Percentiles rank a stretch among this genome's conserved stretches.
These are phyloP conservation scores for Colletotrichum horii DNA, from an alignment of 2,329 filamentous ascomycete genomes.

Conservation along the genomic window DNA sequence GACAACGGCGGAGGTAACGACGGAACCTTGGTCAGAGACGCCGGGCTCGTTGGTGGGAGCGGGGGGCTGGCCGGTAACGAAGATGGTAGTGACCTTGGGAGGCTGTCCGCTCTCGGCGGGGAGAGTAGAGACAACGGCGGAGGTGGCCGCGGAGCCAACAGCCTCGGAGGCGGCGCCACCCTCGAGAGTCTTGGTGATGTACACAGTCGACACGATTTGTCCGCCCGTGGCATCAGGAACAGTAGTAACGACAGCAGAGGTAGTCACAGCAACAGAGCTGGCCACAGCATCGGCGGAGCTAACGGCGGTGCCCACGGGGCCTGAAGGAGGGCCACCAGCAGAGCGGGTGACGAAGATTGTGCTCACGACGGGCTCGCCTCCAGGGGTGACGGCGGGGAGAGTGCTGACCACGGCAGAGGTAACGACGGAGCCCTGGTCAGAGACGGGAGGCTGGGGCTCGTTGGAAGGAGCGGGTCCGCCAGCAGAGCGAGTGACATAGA, in stretches of 20 bases:
- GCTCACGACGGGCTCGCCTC: not conserved
- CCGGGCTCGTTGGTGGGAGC: not conserved
- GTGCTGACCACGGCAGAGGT: constrained; percentile 1
- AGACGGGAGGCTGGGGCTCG: not conserved
- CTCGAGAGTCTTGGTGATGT: not conserved
- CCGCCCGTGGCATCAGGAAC: not conserved
- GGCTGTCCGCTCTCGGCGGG: constrained; percentile 4
- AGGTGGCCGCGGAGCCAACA: not conserved
- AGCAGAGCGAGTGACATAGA: constrained; percentile 7
- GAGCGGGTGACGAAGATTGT: constrained; percentile 1
- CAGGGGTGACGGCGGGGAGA: not conserved
- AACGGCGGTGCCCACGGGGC: not conserved
- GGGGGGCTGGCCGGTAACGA: not conserved
- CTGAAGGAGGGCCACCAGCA: not conserved
- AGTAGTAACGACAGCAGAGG: constrained; percentile 1
- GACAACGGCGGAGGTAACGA: not conserved
- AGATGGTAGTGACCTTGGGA: not conserved
- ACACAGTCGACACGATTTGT: not conserved
- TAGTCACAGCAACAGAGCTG: not conserved
- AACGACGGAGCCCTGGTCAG: not conserved
- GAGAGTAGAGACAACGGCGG: not conserved
- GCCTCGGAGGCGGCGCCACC: not conserved
- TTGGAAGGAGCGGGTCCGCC: not conserved
- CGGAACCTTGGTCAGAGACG: not conserved
- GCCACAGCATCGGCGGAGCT: not conserved